These are phyloP conservation scores for Westerdykella sp. DNA, from an alignment of 2,329 filamentous ascomycete genomes.

Conservation along the genomic window DNA sequence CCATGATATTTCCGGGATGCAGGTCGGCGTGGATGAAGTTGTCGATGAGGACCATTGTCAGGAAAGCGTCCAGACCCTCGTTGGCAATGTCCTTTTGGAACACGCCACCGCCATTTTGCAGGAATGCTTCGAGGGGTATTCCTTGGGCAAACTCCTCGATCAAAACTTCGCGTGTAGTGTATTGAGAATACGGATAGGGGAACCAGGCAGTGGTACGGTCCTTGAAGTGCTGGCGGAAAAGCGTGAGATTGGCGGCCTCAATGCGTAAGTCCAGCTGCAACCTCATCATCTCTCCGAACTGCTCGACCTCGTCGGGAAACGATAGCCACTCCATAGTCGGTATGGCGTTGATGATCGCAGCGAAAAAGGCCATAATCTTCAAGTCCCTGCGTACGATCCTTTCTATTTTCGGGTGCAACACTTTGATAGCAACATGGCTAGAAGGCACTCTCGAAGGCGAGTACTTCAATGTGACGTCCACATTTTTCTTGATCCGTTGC, in stretches of 20 bases:
- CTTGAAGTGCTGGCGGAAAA: constrained; percentile 87
- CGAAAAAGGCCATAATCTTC: constrained; percentile 91
- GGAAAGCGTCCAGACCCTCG: constrained; percentile 89
- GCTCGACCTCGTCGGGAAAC: constrained; percentile 83
- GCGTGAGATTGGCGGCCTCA: constrained; percentile 81
- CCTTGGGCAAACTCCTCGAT: constrained; percentile 96
- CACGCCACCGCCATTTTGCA: constrained; percentile 83
- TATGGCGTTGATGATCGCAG: constrained; percentile 71
- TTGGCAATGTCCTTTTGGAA: constrained; percentile 94
- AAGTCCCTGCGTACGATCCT: constrained; percentile 84
- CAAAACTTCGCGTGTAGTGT: constrained; percentile 84
- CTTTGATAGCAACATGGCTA: constrained; percentile 89
- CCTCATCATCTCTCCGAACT: constrained; percentile 98
- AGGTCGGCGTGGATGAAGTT: constrained; percentile 97
- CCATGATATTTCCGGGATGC: constrained; percentile 98
- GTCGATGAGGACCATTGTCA: constrained; percentile 93
- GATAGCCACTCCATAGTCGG: constrained; percentile 97
- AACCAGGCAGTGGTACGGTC: constrained; percentile 92
- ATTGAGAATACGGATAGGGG: constrained; percentile 86
- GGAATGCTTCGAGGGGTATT: constrained; percentile 81
- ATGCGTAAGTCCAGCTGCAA: constrained; percentile 94
- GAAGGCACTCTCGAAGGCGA: constrained; percentile 81
- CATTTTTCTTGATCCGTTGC: constrained; percentile 68
- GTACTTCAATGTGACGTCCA: constrained; percentile 81
- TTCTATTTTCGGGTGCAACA: constrained; percentile 87